A percentile compares a stretch with the other conserved stretches of the same genome.
These are phyloP conservation scores for Fusarium musae DNA, from an alignment of 2,329 filamentous ascomycete species.

Conservation along the genomic window DNA sequence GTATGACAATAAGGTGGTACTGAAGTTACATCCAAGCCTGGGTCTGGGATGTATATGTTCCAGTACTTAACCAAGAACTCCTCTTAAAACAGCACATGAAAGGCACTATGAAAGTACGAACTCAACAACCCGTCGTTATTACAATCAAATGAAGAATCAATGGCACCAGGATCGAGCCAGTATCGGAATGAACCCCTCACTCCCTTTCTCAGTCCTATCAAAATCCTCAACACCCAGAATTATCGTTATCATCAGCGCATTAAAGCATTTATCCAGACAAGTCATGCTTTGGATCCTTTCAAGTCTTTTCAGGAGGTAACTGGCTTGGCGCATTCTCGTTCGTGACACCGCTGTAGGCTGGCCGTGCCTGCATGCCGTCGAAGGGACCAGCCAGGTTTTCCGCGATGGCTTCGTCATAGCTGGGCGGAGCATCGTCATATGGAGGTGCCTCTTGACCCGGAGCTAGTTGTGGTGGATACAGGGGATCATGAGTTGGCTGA, in stretches of 20 bases:
- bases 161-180: background rate
- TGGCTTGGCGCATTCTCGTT: conserved; percentile 69
- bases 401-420: conserved; percentile 93
- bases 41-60: conserved; percentile 1
- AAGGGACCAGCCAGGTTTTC: conserved; percentile 77
- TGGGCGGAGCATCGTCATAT: conserved; percentile 86
- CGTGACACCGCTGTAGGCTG: conserved; percentile 73
- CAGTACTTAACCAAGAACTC: background rate
- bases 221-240: conserved; percentile 8
- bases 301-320: conserved; percentile 56
- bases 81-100: background rate
- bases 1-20: background rate
- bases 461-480: conserved; percentile 68
- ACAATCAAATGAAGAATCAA: background rate
- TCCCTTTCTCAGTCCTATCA: background rate
- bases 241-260: conserved; percentile 25
- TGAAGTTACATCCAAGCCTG: conserved; percentile 8
- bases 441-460: conserved; percentile 55
- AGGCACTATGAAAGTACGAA: background rate
- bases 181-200: conserved; percentile 10
- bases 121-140: background rate
- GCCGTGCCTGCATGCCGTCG: conserved; percentile 68
- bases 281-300: conserved; percentile 1
- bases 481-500: conserved; percentile 56
- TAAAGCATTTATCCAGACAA: conserved; percentile 5